phyloP scores from a whole-genome alignment of 2,329 filamentous ascomycete species.

The Colletotrichum theobromicola region DNA sequence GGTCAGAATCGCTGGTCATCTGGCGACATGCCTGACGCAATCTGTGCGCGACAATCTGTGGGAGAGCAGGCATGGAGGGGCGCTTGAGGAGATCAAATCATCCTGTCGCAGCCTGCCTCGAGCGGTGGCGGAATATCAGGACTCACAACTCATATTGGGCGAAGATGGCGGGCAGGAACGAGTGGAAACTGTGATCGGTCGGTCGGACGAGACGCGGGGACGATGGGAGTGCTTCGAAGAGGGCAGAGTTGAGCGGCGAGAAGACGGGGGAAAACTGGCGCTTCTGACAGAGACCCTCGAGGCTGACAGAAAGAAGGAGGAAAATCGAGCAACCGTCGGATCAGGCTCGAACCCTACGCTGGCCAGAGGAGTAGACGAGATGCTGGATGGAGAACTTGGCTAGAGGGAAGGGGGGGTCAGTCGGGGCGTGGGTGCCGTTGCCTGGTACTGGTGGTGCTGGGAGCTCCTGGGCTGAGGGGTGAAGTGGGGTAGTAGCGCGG shows the following conservation, averaged over 20 bases:
- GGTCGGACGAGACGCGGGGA: not conserved
- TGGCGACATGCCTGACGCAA: not conserved
- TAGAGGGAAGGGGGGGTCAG: conserved; percentile 1
- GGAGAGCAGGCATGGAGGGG: not conserved
- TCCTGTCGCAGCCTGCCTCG: not conserved
- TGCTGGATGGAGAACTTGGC: conserved; percentile 21
- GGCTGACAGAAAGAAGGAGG: conserved; percentile 4
- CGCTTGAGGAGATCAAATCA: not conserved
- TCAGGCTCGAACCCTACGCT: conserved; percentile 16
- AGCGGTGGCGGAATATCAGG: not conserved
- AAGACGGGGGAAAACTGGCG: conserved; percentile 3
- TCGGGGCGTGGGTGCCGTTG: not conserved
- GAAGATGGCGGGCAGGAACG: not conserved
- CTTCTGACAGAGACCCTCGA: not conserved
- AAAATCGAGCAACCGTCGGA: conserved; percentile 8
- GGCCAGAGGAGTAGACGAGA: conserved; percentile 5
- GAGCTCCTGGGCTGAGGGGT: conserved; percentile 17
- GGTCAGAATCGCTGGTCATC: conserved; percentile 25
- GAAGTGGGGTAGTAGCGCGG: conserved; percentile 19
- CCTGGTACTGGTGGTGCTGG: not conserved
- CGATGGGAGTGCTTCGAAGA: not conserved
- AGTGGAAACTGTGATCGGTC: not conserved
- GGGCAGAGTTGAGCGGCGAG: conserved; percentile 10
- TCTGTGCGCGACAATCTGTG: not conserved
- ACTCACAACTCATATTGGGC: conserved; percentile 47